Evolutionary conservation across 495 filamentous ascomycete genomes (phyloP).

Genomic region (Symbiotaphrina buchneri): DNA sequence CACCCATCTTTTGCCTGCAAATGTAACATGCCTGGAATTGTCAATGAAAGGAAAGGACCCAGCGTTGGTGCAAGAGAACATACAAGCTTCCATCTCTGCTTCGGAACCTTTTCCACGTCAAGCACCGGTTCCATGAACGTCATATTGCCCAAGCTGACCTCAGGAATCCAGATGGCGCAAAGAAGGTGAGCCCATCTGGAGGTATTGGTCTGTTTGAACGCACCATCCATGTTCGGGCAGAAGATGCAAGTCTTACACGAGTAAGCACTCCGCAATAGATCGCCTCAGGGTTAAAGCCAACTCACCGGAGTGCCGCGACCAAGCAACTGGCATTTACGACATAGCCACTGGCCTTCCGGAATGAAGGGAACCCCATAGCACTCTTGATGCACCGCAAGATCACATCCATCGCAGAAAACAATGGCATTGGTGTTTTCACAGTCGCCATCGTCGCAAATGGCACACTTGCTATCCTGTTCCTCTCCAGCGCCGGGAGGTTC

Average conservation of each 20-base stretch:
- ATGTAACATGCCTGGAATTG: conserved; percentile 62
- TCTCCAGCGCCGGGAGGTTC: conserved; percentile 64
- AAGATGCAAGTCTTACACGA: conserved; percentile 69
- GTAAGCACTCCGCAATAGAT: conserved; percentile 6
- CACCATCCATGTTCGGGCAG: conserved; percentile 90
- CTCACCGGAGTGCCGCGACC: conserved; percentile 69
- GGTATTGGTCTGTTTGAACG: conserved; percentile 92
- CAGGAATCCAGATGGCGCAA: conserved; percentile 96
- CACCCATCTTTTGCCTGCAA: conserved; percentile 91
- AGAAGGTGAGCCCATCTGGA: conserved; percentile 93
- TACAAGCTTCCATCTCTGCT: conserved; percentile 68
- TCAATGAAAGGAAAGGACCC: neutral
- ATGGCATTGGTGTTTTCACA: conserved; percentile 99
- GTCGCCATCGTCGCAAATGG: conserved; percentile 93
- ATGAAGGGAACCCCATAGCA: conserved; percentile 99
- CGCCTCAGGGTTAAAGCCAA: conserved; percentile 4
- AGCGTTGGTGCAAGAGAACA: conserved; percentile 2
- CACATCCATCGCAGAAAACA: conserved; percentile 96
- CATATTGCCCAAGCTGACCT: conserved; percentile 85
- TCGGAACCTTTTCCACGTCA: conserved; percentile 92
- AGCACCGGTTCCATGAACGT: conserved; percentile 97
- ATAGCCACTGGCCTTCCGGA: conserved; percentile 95
- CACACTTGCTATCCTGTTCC: conserved; percentile 93
- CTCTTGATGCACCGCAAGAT: conserved; percentile 94
- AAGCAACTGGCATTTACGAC: conserved; percentile 88